Evolutionary conservation across 208 protist species (phyloP).

Genomic region (Porcisia hertigi): DNA sequence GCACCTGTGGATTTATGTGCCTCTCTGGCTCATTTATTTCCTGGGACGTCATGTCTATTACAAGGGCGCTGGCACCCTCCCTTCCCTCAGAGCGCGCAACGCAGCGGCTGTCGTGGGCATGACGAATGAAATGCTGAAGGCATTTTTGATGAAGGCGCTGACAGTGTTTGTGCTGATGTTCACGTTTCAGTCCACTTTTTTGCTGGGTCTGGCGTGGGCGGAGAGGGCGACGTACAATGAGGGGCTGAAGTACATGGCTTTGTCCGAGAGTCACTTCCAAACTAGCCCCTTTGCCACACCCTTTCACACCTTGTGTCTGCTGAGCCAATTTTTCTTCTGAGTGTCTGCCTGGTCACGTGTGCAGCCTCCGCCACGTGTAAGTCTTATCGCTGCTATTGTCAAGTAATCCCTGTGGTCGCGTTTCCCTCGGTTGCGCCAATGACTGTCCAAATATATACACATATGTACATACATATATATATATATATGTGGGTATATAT

Average conservation of each 20-base stretch:
- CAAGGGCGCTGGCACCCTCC: constrained; percentile 6
- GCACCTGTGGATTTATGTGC: constrained; percentile 47
- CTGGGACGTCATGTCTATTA: constrained; percentile 52
- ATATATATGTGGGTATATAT: neutral
- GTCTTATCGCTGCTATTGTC: neutral
- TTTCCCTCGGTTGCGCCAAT: too few species aligned
- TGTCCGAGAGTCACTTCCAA: constrained; percentile 3
- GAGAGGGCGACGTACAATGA: constrained; percentile 22
- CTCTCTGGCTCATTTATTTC: constrained; percentile 33
- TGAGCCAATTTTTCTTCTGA: constrained; percentile 37
- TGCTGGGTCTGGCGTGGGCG: constrained; percentile 44
- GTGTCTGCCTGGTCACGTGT: neutral
- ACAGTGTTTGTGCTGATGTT: constrained; percentile 53
- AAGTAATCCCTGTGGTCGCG: neutral
- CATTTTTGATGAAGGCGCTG: constrained; percentile 45
- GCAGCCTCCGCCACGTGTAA: neutral
- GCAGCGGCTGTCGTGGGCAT: constrained; percentile 26
- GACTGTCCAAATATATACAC: neutral
- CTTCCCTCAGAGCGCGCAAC: constrained; percentile 16
- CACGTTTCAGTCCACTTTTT: constrained; percentile 51
- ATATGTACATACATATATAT: neutral
- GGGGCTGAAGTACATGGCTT: constrained; percentile 10
- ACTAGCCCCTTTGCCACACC: neutral
- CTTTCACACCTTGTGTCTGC: constrained; percentile 27
- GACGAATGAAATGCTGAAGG: constrained; percentile 43